A percentile compares a stretch with the other conserved stretches of the same genome.
phyloP scores from a whole-genome alignment of 1,284 basidiomycete genomes.

The Heterobasidion parviporum region DNA sequence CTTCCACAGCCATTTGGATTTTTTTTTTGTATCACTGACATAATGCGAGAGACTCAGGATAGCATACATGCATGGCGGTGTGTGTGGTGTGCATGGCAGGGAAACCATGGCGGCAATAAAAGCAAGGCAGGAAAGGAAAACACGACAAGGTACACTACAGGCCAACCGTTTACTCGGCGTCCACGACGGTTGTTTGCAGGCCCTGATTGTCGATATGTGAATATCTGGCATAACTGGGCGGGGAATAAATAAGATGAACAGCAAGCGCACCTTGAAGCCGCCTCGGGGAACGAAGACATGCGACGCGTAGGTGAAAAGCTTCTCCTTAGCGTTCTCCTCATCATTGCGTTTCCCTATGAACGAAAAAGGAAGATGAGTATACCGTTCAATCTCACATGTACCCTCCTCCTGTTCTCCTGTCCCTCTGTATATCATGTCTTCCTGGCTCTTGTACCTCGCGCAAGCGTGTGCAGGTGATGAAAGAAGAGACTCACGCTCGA shows the following conservation, averaged over 20 bases:
- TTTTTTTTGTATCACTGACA: neutral
- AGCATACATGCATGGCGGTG: conserved; percentile 10
- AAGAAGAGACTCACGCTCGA: conserved; percentile 72
- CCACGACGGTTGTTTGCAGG: conserved; percentile 75
- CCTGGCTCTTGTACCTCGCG: neutral
- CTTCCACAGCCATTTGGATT: neutral
- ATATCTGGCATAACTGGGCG: neutral
- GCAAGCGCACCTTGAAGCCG: conserved; percentile 65
- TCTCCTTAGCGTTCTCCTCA: conserved; percentile 95
- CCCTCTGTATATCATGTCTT: neutral
- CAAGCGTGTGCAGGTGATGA: neutral
- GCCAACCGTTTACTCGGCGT: conserved; percentile 48
- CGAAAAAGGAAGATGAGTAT: neutral
- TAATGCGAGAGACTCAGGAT: neutral
- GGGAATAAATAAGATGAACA: neutral
- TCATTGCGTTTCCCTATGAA: conserved; percentile 79
- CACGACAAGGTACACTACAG: neutral
- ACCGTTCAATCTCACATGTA: neutral
- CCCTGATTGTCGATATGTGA: conserved; percentile 37
- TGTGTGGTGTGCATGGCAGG: neutral
- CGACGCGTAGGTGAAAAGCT: conserved; percentile 88
- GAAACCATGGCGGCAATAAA: neutral
- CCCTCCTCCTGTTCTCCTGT: neutral
- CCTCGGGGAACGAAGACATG: conserved; percentile 64
- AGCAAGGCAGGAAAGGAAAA: neutral